A percentile compares a stretch with the other conserved stretches of the same genome.
Conservation (phyloP, 2,329 filamentous ascomycete genomes). For the Fusarium ambrosium region DNA sequence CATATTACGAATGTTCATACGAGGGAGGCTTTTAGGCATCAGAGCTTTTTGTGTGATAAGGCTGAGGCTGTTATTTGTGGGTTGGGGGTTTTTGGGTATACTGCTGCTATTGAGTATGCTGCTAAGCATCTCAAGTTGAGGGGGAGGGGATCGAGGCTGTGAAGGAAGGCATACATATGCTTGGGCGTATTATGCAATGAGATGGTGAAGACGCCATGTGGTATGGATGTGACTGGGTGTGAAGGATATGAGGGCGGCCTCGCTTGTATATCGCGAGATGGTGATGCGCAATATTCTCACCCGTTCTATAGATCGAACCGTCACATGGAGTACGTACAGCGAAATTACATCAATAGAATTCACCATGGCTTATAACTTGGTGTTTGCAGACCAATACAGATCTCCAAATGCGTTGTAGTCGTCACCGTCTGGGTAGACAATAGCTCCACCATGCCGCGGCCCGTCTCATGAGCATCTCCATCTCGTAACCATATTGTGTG, state of each 20-base stretch:
- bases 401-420: background rate
- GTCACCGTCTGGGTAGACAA: background rate
- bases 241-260: background rate
- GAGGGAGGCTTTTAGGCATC: conserved; percentile 75
- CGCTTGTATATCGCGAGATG: background rate
- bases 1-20: conserved; percentile 83
- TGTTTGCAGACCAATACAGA: background rate
- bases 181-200: background rate
- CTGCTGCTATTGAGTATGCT: conserved; percentile 69
- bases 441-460: background rate
- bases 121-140: conserved; percentile 61
- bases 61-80: conserved; percentile 81
- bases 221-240: background rate
- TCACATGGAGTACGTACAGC: background rate
- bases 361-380: background rate
- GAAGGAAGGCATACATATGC: background rate
- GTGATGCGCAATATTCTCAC: background rate
- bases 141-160: conserved; percentile 33
- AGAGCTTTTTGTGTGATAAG: conserved; percentile 82
- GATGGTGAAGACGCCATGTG: background rate
- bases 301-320: too few species aligned
- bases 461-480: background rate
- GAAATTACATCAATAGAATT: background rate
- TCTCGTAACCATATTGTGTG: background rate
- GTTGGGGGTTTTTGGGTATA: conserved; percentile 73